Evolutionary conservation across 306 rosid species (phyloP).

Genomic region (barrel medic (Medicago truncatula)): MtrunA17r5.0-ANR NC_053044.1:46694501-46695000

Average conservation of each 20-base stretch:
- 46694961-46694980: constrained; percentile 98
- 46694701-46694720: too few relatives aligned
- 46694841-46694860: background rate
- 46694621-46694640: too few relatives aligned
- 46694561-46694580: too few relatives aligned
- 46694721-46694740: too few relatives aligned
- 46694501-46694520: too few relatives aligned
- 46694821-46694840: background rate
- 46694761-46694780: constrained; percentile 5
- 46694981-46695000: constrained; percentile 49
- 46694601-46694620: too few relatives aligned
- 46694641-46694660: too few relatives aligned
- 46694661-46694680: too few relatives aligned
- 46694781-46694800: background rate
- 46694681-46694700: too few relatives aligned
- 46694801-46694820: background rate
- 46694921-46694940: constrained; percentile 99
- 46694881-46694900: constrained; percentile 80
- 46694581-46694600: too few relatives aligned
- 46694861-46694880: constrained; percentile 2
- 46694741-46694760: background rate
- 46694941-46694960: constrained; percentile 99
- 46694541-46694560: too few relatives aligned
- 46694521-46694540: too few relatives aligned
- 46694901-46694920: constrained; percentile 92